Percentiles rank a stretch among this genome's conserved stretches.
These are phyloP conservation scores for Pseudogymnoascus sp. DNA, from an alignment of 2,329 filamentous ascomycete genomes.

Conservation along the genomic window DNA sequence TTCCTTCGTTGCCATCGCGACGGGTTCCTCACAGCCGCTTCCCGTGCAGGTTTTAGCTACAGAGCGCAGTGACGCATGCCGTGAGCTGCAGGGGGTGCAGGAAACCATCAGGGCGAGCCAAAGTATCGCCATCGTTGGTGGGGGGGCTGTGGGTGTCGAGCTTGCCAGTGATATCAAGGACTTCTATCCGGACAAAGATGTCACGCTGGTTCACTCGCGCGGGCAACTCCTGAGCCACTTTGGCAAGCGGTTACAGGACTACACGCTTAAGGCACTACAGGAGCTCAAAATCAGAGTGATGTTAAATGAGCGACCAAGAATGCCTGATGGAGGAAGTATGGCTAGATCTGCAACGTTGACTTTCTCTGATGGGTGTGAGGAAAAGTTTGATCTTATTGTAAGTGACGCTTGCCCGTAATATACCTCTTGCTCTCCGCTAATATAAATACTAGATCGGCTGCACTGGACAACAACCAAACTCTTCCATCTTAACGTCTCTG, in stretches of 20 bases:
- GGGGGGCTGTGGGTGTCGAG: conserved; percentile 44
- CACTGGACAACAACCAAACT: conserved; percentile 41
- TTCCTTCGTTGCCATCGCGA: conserved; percentile 38
- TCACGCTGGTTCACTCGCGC: conserved; percentile 43
- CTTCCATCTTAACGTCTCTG: conserved; percentile 30
- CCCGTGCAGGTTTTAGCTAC: conserved; percentile 29
- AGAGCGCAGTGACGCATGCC: conserved; percentile 26
- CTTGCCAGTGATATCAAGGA: conserved; percentile 42
- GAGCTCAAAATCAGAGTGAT: conserved; percentile 34
- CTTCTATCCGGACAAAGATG: conserved; percentile 38
- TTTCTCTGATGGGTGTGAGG: conserved; percentile 27
- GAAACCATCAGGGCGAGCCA: conserved; percentile 22
- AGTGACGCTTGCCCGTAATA: conserved; percentile 13
- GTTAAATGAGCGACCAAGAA: conserved; percentile 30
- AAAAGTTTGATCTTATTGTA: conserved; percentile 37
- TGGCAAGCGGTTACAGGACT: conserved; percentile 33
- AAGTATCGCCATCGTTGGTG: conserved; percentile 34
- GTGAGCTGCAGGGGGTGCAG: conserved; percentile 30
- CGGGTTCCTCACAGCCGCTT: conserved; percentile 30
- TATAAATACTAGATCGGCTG: conserved; percentile 35
- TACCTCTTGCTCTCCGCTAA: not conserved
- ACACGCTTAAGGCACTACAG: conserved; percentile 29
- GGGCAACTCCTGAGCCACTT: conserved; percentile 35
- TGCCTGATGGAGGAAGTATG: conserved; percentile 13
- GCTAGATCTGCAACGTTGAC: conserved; percentile 21